phyloP scores from a whole-genome alignment of 371 early-diverging fungal species.

The Mucor racemosus region DNA sequence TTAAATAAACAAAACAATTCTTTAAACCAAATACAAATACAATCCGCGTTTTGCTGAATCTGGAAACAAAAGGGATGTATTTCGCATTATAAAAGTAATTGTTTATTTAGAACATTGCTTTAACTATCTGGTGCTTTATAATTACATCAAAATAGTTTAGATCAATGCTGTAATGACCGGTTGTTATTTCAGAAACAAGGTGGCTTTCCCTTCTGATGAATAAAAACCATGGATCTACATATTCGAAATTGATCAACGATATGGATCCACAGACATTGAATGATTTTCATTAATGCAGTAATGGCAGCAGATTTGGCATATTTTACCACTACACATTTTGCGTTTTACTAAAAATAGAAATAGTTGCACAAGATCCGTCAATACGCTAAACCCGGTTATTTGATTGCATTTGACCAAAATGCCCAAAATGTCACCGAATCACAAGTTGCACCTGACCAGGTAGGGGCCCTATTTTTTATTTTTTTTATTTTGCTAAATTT shows the following conservation, averaged over 20 bases:
- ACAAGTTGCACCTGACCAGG: neutral
- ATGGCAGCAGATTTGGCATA: neutral
- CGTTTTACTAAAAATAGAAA: neutral
- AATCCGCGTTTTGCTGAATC: too few species aligned
- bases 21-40: too few species aligned
- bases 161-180: too few species aligned
- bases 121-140: too few species aligned
- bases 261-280: too few species aligned
- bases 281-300: neutral
- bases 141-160: too few species aligned
- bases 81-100: too few species aligned
- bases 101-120: too few species aligned
- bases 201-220: too few species aligned
- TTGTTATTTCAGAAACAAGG: too few species aligned
- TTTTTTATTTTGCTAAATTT: neutral
- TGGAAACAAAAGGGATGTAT: too few species aligned
- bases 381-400: neutral
- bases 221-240: neutral
- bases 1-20: too few species aligned
- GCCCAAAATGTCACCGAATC: constrained; percentile 1
- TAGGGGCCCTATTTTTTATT: neutral
- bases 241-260: neutral
- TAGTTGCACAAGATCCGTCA: constrained; percentile 5
- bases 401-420: neutral
- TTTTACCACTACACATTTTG: neutral